A percentile compares a stretch with the other conserved stretches of the same genome.
phyloP scores from a whole-genome alignment of 2,329 filamentous ascomycete genomes.

The Fonsecaea nubica region DNA sequence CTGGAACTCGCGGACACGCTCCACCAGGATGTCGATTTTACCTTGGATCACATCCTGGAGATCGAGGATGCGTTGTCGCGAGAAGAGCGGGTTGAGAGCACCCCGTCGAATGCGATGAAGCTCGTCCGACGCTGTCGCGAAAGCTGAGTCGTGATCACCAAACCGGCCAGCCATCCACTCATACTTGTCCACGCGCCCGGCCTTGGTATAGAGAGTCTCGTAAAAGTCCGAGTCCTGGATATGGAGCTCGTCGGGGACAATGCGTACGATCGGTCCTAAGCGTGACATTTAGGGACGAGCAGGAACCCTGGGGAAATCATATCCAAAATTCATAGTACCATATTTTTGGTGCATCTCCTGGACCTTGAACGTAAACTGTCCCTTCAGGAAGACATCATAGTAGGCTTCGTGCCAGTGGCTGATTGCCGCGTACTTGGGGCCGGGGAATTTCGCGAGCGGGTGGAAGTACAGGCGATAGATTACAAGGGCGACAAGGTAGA shows the following conservation, averaged over 20 bases:
- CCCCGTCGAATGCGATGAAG: slow-evolving; percentile 36
- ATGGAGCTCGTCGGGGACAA: slow-evolving; percentile 45
- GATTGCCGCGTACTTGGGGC: slow-evolving; percentile 9
- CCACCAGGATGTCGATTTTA: slow-evolving; percentile 37
- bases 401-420: slow-evolving; percentile 14
- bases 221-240: slow-evolving; percentile 45
- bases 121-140: slow-evolving; percentile 34
- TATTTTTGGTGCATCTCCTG: slow-evolving; percentile 15
- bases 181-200: slow-evolving; percentile 42
- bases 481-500: slow-evolving; percentile 8
- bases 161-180: slow-evolving; percentile 24
- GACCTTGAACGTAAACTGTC: slow-evolving; percentile 16
- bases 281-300: neutral
- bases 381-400: slow-evolving; percentile 11
- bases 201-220: slow-evolving; percentile 45
- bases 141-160: slow-evolving; percentile 23
- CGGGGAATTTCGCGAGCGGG: slow-evolving; percentile 15
- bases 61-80: slow-evolving; percentile 21
- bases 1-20: slow-evolving; percentile 36
- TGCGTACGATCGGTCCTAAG: slow-evolving; percentile 43
- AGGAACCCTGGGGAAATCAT: neutral
- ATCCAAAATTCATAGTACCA: neutral
- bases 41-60: slow-evolving; percentile 40
- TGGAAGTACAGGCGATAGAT: slow-evolving; percentile 17
- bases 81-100: slow-evolving; percentile 38